Percentiles rank a stretch among this genome's conserved stretches.
Conservation (phyloP, 768 basidiomycete genomes). For the Rhizopogon sp. region DNA sequence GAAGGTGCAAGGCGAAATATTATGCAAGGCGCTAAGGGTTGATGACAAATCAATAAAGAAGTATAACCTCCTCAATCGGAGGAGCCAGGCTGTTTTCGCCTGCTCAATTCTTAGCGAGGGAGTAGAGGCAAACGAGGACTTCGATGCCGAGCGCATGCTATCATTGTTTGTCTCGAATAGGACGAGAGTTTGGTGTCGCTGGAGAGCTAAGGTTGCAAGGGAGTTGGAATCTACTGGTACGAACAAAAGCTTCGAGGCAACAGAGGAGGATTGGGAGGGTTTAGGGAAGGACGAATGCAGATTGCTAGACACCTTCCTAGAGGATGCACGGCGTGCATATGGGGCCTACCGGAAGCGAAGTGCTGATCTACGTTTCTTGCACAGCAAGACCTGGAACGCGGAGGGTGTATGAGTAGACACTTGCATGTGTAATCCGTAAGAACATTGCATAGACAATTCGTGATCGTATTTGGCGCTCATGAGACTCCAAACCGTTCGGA, state of each 20-base stretch:
- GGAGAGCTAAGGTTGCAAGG: conserved; percentile 17
- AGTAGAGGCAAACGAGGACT: conserved; percentile 5
- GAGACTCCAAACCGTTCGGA: no score
- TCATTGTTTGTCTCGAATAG: conserved; percentile 18
- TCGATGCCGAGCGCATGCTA: conserved; percentile 11
- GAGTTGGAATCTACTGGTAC: conserved; percentile 10
- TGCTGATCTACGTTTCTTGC: background rate
- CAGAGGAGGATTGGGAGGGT: conserved; percentile 5
- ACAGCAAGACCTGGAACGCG: background rate
- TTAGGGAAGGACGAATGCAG: conserved; percentile 6
- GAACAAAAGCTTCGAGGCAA: background rate
- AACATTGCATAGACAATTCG: background rate
- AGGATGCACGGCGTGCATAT: conserved; percentile 15
- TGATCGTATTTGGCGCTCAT: background rate
- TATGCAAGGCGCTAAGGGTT: conserved; percentile 11
- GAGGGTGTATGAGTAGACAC: background rate
- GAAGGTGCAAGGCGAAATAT: conserved; percentile 18
- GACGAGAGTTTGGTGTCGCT: conserved; percentile 18
- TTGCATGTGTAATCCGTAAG: background rate
- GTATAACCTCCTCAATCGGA: conserved; percentile 17
- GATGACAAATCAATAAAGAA: conserved; percentile 10
- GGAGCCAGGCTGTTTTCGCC: conserved; percentile 19
- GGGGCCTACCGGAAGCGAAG: conserved; percentile 3
- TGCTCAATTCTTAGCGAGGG: conserved; percentile 20
- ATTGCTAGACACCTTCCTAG: conserved; percentile 8